Evolutionary conservation across 192 early-diverging fungal species (phyloP).

Genomic region (Pecoramyces ruminantium): DNA sequence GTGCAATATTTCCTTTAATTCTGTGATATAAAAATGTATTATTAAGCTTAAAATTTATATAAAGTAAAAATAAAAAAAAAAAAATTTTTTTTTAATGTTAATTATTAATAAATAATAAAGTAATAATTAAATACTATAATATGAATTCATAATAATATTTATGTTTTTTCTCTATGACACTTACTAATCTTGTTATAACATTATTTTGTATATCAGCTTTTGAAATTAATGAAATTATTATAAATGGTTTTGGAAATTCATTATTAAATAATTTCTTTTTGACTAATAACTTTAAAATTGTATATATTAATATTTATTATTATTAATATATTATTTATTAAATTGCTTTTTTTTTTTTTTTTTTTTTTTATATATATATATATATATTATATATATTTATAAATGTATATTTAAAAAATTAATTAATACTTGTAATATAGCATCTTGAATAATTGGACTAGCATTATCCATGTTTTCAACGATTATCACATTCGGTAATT

Average conservation of each 20-base stretch:
- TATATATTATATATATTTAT: too few relatives aligned
- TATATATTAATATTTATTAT: too few relatives aligned
- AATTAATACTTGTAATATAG: not conserved
- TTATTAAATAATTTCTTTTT: not conserved
- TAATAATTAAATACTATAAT: too few relatives aligned
- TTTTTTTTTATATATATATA: too few relatives aligned
- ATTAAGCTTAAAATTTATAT: not conserved
- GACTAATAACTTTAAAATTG: not conserved
- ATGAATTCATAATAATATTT: too few relatives aligned
- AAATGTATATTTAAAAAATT: too few relatives aligned
- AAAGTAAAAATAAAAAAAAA: too few relatives aligned
- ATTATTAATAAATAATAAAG: too few relatives aligned
- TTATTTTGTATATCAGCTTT: not conserved
- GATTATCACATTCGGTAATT: not conserved
- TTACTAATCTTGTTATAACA: not conserved
- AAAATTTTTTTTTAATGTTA: too few relatives aligned
- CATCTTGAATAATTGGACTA: not conserved
- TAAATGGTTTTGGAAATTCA: not conserved
- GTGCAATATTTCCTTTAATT: not conserved
- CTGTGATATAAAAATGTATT: not conserved
- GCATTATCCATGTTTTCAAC: not conserved
- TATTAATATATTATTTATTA: too few relatives aligned
- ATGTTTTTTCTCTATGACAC: too few relatives aligned
- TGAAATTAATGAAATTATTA: not conserved
- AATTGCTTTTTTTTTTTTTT: too few relatives aligned